Evolutionary conservation across 768 basidiomycete genomes (phyloP).

Genomic region (Collybiopsis confluens): DNA sequence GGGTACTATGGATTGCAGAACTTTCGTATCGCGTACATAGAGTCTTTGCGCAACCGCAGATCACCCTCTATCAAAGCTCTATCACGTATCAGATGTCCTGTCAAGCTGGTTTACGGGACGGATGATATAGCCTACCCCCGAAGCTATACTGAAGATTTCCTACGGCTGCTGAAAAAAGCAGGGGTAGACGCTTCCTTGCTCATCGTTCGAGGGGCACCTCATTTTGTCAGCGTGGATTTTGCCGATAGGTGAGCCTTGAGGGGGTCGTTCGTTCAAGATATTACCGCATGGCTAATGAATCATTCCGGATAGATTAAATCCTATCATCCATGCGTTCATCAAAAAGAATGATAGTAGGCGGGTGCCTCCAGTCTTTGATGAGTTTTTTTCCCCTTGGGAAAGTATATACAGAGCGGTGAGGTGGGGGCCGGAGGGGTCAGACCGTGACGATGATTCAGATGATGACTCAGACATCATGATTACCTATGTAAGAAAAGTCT

Average conservation of each 20-base stretch:
- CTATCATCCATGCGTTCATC: conserved; percentile 3
- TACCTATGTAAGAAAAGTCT: conserved; percentile 3
- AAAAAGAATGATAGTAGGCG: neutral
- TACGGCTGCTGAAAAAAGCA: conserved; percentile 15
- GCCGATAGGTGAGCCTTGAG: conserved; percentile 12
- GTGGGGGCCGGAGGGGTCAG: conserved; percentile 1
- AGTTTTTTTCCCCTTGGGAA: conserved; percentile 2
- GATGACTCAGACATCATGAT: neutral
- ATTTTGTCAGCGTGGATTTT: conserved; percentile 17
- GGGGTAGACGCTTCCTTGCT: conserved; percentile 14
- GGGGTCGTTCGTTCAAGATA: no score
- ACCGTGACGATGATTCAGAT: neutral
- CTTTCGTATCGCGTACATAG: conserved; percentile 11
- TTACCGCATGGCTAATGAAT: no score
- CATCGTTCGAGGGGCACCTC: conserved; percentile 14
- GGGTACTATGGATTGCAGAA: conserved; percentile 6
- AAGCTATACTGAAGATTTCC: conserved; percentile 14
- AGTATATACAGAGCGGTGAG: neutral
- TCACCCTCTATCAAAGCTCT: conserved; percentile 12
- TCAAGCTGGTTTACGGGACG: conserved; percentile 19
- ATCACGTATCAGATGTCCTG: conserved; percentile 15
- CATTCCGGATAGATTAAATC: neutral
- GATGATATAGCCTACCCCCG: conserved; percentile 21
- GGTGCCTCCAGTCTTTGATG: neutral
- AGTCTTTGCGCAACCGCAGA: conserved; percentile 13